phyloP scores from a whole-genome alignment of 352 stramenopile species.

The Globisporangium viniferum region DNA sequence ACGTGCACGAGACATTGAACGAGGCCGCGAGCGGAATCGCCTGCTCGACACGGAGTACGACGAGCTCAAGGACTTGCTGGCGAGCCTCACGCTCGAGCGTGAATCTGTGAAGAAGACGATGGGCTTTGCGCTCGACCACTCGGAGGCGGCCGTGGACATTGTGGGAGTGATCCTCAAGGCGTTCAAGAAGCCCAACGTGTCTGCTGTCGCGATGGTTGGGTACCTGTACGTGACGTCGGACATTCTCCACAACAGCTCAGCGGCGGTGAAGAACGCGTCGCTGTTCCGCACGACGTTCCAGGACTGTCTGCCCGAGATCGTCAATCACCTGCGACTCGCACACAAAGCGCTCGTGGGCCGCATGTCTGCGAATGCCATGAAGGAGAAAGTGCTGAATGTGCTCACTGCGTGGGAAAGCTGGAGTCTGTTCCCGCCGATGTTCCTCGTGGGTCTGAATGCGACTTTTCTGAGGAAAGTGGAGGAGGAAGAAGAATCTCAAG shows the following conservation, averaged over 20 bases:
- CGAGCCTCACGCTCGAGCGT: constrained; percentile 52
- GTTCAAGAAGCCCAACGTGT: constrained; percentile 38
- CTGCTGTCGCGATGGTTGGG: constrained; percentile 48
- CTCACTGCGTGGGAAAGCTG: constrained; percentile 75
- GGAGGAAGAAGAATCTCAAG: constrained; percentile 31
- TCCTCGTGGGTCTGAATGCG: constrained; percentile 75
- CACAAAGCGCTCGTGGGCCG: constrained; percentile 59
- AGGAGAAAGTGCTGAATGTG: constrained; percentile 75
- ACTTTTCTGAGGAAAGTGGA: constrained; percentile 77
- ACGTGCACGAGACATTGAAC: constrained; percentile 58
- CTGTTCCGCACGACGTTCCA: constrained; percentile 87
- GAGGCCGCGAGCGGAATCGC: constrained; percentile 49
- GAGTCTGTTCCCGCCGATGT: constrained; percentile 73
- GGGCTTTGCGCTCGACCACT: constrained; percentile 80
- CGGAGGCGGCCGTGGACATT: constrained; percentile 69
- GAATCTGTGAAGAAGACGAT: constrained; percentile 69
- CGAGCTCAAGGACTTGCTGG: constrained; percentile 44
- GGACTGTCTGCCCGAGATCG: constrained; percentile 70
- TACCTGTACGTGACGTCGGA: constrained; percentile 85
- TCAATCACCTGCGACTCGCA: constrained; percentile 46
- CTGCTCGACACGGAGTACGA: constrained; percentile 53
- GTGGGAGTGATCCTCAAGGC: constrained; percentile 43
- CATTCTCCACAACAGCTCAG: constrained; percentile 89
- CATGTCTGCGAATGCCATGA: constrained; percentile 81
- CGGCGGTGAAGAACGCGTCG: constrained; percentile 86